These are phyloP conservation scores for Solanum neorickii DNA, from an alignment of 257 asterid species.

Conservation along the genomic window DNA sequence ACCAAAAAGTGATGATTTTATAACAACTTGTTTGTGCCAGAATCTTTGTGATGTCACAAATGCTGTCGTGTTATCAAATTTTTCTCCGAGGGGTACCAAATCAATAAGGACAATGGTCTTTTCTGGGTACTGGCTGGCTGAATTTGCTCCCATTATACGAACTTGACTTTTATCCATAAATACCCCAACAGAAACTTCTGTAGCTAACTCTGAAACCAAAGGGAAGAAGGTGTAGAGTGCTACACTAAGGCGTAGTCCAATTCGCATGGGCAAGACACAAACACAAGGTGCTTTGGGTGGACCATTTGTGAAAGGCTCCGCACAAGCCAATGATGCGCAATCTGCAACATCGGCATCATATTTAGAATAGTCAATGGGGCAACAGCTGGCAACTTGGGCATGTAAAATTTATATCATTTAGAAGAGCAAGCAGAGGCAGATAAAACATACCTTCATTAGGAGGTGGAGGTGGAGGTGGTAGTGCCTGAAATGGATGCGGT, in stretches of 20 bases:
- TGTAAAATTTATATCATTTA: not conserved
- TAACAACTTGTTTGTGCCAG: slow-evolving; percentile 64
- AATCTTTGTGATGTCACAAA: slow-evolving; percentile 55
- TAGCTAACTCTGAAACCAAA: slow-evolving; percentile 72
- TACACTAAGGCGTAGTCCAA: slow-evolving; percentile 53
- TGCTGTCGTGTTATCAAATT: slow-evolving; percentile 55
- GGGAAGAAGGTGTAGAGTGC: slow-evolving; percentile 82
- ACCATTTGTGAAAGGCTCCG: slow-evolving; percentile 65
- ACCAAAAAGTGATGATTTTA: slow-evolving; percentile 54
- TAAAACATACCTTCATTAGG: slow-evolving; percentile 55
- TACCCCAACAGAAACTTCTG: slow-evolving; percentile 73
- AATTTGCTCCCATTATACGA: slow-evolving; percentile 91
- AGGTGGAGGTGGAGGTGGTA: slow-evolving; percentile 95
- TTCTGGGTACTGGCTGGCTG: slow-evolving; percentile 62
- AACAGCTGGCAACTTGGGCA: not conserved
- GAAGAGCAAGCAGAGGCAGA: not conserved
- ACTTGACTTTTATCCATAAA: slow-evolving; percentile 79
- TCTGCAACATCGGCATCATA: slow-evolving; percentile 24
- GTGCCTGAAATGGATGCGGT: slow-evolving; percentile 38
- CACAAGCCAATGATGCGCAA: slow-evolving; percentile 59
- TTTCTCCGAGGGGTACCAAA: slow-evolving; percentile 72
- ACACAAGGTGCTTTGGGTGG: slow-evolving; percentile 69
- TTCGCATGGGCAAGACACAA: slow-evolving; percentile 82
- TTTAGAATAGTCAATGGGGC: not conserved
- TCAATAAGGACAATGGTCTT: slow-evolving; percentile 66